These are phyloP conservation scores for Mrakia gelida DNA, from an alignment of 768 basidiomycete genomes.

Conservation along the genomic window DNA sequence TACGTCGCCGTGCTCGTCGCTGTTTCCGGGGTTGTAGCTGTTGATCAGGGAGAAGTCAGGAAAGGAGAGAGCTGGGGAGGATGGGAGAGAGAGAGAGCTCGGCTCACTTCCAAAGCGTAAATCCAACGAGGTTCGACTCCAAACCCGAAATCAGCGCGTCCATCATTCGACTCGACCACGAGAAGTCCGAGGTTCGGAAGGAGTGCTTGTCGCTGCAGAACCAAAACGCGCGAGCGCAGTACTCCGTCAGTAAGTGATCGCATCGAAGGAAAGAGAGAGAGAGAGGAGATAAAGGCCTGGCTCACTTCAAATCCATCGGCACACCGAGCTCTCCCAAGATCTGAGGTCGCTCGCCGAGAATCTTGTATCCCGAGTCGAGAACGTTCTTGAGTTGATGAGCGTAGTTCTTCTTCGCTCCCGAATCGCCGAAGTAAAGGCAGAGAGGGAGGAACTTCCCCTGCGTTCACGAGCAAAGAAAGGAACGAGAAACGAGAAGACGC, in stretches of 20 bases:
- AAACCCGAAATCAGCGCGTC: slow-evolving; percentile 82
- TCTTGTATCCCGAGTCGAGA: slow-evolving; percentile 60
- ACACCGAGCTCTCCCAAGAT: slow-evolving; percentile 90
- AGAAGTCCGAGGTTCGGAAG: slow-evolving; percentile 66
- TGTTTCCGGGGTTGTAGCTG: slow-evolving; percentile 66
- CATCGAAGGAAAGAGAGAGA: background rate
- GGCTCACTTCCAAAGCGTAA: slow-evolving; percentile 61
- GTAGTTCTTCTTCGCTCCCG: slow-evolving; percentile 48
- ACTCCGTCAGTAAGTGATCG: background rate
- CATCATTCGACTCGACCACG: slow-evolving; percentile 87
- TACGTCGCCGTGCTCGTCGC: slow-evolving; percentile 62
- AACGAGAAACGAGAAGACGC: background rate
- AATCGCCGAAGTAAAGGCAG: background rate
- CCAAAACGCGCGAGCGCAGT: too few species aligned
- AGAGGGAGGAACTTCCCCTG: background rate
- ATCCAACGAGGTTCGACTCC: slow-evolving; percentile 70
- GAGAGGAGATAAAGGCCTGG: slow-evolving; percentile 22
- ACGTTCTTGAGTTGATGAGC: slow-evolving; percentile 74
- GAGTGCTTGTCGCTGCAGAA: slow-evolving; percentile 63
- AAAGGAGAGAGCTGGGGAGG: too few species aligned
- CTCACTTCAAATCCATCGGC: slow-evolving; percentile 96
- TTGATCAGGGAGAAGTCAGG: too few species aligned
- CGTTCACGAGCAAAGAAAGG: background rate
- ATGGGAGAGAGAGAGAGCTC: background rate
- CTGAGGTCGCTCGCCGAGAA: slow-evolving; percentile 75